A percentile compares a stretch with the other conserved stretches of the same genome.
Conservation (phyloP, 2,329 filamentous ascomycete species). For the Claviceps capensis region DNA sequence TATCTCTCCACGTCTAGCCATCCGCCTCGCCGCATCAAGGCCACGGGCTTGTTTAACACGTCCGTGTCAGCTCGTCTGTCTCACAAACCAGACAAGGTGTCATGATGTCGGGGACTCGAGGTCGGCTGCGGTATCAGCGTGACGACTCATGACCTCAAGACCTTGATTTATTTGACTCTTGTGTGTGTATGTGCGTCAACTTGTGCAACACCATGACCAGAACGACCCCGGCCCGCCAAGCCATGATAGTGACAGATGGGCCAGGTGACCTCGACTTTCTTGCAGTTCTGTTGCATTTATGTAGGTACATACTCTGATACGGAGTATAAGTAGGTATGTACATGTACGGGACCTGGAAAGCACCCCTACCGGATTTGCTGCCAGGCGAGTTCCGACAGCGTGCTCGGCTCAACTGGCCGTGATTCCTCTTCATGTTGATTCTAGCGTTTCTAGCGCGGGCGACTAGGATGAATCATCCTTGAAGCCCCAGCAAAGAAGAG, state of each 20-base stretch:
- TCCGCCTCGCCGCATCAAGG: neutral
- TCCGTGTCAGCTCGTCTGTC: no score
- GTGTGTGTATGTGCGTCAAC: no score
- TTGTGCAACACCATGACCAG: no score
- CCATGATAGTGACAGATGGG: neutral
- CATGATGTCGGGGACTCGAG: no score
- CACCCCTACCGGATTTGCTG: slow-evolving; percentile 1
- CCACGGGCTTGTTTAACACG: neutral
- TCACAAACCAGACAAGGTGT: no score
- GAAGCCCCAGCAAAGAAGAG: neutral
- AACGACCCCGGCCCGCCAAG: neutral
- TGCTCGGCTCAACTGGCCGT: neutral
- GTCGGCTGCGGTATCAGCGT: no score
- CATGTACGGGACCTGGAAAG: neutral
- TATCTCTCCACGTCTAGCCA: no score
- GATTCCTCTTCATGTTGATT: neutral
- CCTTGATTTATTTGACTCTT: no score
- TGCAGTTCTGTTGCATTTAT: no score
- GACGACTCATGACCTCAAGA: no score
- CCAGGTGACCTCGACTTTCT: neutral
- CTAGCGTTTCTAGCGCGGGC: neutral
- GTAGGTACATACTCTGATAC: no score
- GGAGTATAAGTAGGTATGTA: no score
- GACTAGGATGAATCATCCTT: neutral
- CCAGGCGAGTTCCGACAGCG: neutral